These are phyloP conservation scores for Basipetospora chlamydospora DNA, from an alignment of 2,329 filamentous ascomycete species.

Conservation along the genomic window DNA sequence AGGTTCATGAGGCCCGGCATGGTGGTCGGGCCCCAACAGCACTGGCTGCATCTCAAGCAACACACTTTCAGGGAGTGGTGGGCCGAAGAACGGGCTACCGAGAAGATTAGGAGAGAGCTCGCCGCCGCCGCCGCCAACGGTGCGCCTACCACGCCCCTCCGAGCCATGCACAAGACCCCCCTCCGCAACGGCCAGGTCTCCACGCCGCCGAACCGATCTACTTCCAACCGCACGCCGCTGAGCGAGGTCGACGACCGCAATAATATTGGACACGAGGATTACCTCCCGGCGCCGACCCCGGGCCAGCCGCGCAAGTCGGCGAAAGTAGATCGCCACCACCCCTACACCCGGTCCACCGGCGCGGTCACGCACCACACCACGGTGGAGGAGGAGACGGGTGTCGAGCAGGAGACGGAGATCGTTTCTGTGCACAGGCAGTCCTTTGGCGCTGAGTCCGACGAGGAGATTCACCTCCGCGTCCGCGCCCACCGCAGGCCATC, in stretches of 20 bases:
- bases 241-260: constrained; percentile 79
- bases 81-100: constrained; percentile 74
- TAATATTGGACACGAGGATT: constrained; percentile 64
- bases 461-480: constrained; percentile 69
- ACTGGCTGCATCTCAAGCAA: constrained; percentile 97
- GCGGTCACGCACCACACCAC: constrained; percentile 18
- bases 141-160: constrained; percentile 44
- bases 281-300: constrained; percentile 85
- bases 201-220: constrained; percentile 70
- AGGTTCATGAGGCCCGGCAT: constrained; percentile 97
- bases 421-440: constrained; percentile 47
- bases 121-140: constrained; percentile 29
- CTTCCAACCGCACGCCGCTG: constrained; percentile 68
- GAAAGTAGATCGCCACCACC: constrained; percentile 61
- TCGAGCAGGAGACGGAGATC: constrained; percentile 45
- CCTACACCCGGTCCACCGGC: constrained; percentile 47
- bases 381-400: constrained; percentile 34
- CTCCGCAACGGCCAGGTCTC: constrained; percentile 54
- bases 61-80: constrained; percentile 98
- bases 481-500: constrained; percentile 51
- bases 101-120: constrained; percentile 46
- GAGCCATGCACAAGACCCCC: constrained; percentile 44
- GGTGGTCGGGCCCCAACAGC: constrained; percentile 96
- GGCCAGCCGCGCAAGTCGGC: constrained; percentile 87
- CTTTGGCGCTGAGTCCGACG: constrained; percentile 57